A percentile compares a stretch with the other conserved stretches of the same genome.
Evolutionary conservation across 75 land plant species (phyloP).

Genomic region (Pinus taeda): DNA sequence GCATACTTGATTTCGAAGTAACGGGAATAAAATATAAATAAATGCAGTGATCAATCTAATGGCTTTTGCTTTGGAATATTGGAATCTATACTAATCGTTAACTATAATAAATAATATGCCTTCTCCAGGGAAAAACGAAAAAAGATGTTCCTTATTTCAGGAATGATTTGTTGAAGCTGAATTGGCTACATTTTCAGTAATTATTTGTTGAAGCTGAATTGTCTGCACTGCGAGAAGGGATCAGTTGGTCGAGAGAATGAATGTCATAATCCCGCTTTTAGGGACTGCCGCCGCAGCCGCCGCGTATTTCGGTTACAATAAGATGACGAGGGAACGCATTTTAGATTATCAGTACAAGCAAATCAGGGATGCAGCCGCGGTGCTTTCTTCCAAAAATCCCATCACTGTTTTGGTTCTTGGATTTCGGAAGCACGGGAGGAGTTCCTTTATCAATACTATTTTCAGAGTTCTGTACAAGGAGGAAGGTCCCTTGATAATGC

Average conservation of each 20-base stretch:
- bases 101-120: too few relatives aligned
- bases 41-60: too few relatives aligned
- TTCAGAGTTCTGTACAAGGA: slow-evolving; percentile 4
- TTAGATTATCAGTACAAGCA: not conserved
- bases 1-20: too few relatives aligned
- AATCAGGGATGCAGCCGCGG: not conserved
- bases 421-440: not conserved
- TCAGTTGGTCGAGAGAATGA: not conserved
- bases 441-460: slow-evolving; percentile 1
- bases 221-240: too few relatives aligned
- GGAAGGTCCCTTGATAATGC: not conserved
- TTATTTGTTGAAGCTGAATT: too few relatives aligned
- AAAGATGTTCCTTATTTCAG: too few relatives aligned
- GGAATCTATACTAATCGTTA: too few relatives aligned
- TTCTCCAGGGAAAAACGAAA: too few relatives aligned
- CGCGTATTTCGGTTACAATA: not conserved
- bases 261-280: not conserved
- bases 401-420: not conserved
- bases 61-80: too few relatives aligned
- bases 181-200: too few relatives aligned
- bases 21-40: too few relatives aligned
- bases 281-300: not conserved
- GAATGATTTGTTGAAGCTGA: too few relatives aligned
- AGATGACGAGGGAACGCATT: not conserved
- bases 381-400: not conserved